These are phyloP conservation scores for Ceratocystis alfenasii DNA, from an alignment of 2,329 filamentous ascomycete species.

Conservation along the genomic window DNA sequence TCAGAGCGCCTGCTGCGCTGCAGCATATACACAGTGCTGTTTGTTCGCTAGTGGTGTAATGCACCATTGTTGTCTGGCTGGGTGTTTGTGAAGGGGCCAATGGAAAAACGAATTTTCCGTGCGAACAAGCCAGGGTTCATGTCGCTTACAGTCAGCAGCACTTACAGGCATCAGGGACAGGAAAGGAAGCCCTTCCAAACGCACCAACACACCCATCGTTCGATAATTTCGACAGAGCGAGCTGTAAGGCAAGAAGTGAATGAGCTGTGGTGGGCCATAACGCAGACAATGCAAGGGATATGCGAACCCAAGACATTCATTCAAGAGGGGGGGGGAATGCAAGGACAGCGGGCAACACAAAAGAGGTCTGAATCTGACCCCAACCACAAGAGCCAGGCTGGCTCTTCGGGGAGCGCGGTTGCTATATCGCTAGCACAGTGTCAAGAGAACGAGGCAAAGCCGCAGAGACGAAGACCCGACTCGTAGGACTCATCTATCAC, in stretches of 20 bases:
- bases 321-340: not conserved
- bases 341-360: not conserved
- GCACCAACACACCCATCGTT: not conserved
- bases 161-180: not conserved
- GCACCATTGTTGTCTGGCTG: too few species aligned
- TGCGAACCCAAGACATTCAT: not conserved
- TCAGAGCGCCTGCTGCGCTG: too few species aligned
- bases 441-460: not conserved
- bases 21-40: too few species aligned
- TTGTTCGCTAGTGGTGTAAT: too few species aligned
- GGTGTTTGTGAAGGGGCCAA: too few species aligned
- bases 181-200: not conserved
- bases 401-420: too few species aligned
- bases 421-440: too few species aligned
- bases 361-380: not conserved
- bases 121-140: too few species aligned
- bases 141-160: not conserved
- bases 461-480: not conserved
- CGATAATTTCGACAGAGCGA: slow-evolving; percentile 3
- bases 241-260: not conserved
- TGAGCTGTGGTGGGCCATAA: not conserved
- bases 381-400: not conserved
- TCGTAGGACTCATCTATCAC: not conserved
- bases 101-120: too few species aligned
- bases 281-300: not conserved